Evolutionary conservation across 179 eudicot genomes (phyloP).

Genomic region (Pouteria campechiana): DNA sequence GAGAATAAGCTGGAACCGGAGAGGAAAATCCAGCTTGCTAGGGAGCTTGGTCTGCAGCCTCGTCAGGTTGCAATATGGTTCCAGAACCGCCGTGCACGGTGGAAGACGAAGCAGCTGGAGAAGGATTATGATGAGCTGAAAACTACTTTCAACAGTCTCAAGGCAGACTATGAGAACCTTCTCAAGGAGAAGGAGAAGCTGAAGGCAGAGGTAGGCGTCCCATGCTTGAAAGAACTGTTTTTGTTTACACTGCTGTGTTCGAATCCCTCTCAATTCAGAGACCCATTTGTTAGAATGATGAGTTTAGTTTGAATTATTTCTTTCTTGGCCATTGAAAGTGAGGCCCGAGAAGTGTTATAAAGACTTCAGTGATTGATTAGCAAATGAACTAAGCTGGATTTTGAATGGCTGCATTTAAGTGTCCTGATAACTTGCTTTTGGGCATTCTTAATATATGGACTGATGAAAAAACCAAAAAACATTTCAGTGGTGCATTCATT

Average conservation of each 20-base stretch:
- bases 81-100: conserved; percentile 79
- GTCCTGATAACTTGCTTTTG: too few species aligned
- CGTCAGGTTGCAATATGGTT: conserved; percentile 85
- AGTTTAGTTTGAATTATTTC: background rate
- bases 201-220: conserved; percentile 62
- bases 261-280: too few species aligned
- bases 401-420: too few species aligned
- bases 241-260: too few species aligned
- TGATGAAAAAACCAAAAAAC: too few species aligned
- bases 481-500: too few species aligned
- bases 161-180: conserved; percentile 49
- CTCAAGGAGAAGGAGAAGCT: conserved; percentile 56
- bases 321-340: background rate
- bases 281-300: too few species aligned
- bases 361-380: too few species aligned
- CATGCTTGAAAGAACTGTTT: too few species aligned
- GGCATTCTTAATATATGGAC: too few species aligned
- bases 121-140: conserved; percentile 50
- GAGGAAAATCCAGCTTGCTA: conserved; percentile 64
- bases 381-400: too few species aligned
- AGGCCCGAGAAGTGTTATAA: too few species aligned
- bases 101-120: conserved; percentile 71
- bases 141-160: conserved; percentile 38
- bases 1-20: conserved; percentile 84
- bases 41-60: conserved; percentile 77